These are phyloP conservation scores for Primulina tabacum DNA, from an alignment of 257 asterid species.

Conservation along the genomic window DNA sequence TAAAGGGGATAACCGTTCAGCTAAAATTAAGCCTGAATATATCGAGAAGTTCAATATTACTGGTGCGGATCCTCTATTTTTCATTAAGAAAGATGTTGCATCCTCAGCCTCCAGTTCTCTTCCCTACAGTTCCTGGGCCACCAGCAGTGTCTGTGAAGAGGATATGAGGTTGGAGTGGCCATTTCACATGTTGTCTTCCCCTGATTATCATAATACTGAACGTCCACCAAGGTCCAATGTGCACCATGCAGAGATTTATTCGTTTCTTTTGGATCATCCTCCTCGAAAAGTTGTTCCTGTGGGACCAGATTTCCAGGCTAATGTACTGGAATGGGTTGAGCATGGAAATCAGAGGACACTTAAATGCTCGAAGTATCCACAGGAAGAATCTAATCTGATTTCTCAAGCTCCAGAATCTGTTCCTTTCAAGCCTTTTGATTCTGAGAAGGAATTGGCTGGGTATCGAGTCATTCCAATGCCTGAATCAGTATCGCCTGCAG, in stretches of 20 bases:
- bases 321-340: constrained; percentile 48
- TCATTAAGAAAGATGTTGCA: constrained; percentile 25
- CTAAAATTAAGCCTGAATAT: constrained; percentile 16
- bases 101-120: constrained; percentile 23
- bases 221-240: constrained; percentile 22
- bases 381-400: constrained; percentile 8
- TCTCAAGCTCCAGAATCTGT: constrained; percentile 2
- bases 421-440: constrained; percentile 15
- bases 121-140: constrained; percentile 33
- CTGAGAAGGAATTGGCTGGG: constrained; percentile 41
- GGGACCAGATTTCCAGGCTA: constrained; percentile 73
- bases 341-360: neutral
- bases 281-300: constrained; percentile 44
- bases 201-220: constrained; percentile 28
- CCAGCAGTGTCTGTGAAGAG: constrained; percentile 37
- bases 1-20: constrained; percentile 17
- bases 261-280: constrained; percentile 30
- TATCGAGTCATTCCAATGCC: constrained; percentile 46
- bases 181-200: constrained; percentile 24
- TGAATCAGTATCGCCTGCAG: constrained; percentile 19
- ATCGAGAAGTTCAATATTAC: constrained; percentile 26
- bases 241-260: constrained; percentile 29
- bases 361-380: constrained; percentile 19
- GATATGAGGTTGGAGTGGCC: constrained; percentile 30
- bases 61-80: constrained; percentile 23